phyloP scores from a whole-genome alignment of 495 filamentous ascomycete genomes.

The Aspergillus wentii region DNA sequence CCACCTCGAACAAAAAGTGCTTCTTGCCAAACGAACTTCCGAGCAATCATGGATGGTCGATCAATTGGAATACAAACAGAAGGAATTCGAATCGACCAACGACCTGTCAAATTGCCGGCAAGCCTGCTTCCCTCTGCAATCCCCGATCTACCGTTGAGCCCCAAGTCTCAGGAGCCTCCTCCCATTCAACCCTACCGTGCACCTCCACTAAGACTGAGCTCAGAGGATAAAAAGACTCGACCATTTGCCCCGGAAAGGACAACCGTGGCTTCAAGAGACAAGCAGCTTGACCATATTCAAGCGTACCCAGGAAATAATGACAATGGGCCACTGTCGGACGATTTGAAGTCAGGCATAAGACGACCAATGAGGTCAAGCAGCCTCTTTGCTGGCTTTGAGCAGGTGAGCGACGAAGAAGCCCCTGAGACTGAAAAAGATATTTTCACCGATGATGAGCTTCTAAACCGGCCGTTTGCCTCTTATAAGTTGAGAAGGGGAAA shows the following conservation, averaged over 20 bases:
- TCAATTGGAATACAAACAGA: slow-evolving; percentile 79
- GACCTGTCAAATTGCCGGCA: slow-evolving; percentile 66
- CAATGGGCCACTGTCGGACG: slow-evolving; percentile 64
- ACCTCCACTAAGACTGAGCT: slow-evolving; percentile 30
- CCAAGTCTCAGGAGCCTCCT: too few relatives aligned
- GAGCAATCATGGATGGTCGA: slow-evolving; percentile 26
- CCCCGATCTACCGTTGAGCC: slow-evolving; percentile 27
- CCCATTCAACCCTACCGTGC: slow-evolving; percentile 26
- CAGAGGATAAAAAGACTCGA: slow-evolving; percentile 14
- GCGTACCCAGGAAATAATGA: slow-evolving; percentile 80
- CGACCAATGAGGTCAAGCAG: slow-evolving; percentile 73
- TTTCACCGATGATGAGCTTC: slow-evolving; percentile 44
- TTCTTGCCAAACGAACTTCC: slow-evolving; percentile 47
- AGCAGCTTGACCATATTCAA: slow-evolving; percentile 46
- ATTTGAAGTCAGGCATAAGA: slow-evolving; percentile 52
- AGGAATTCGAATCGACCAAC: slow-evolving; percentile 72
- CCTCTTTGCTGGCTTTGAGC: slow-evolving; percentile 81
- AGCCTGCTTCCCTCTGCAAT: slow-evolving; percentile 71
- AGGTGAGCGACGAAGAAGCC: slow-evolving; percentile 47
- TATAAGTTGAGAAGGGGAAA: slow-evolving; percentile 40
- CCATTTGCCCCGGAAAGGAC: slow-evolving; percentile 14
- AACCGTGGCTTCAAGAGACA: slow-evolving; percentile 6
- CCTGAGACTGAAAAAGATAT: slow-evolving; percentile 34
- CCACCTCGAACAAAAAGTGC: slow-evolving; percentile 61
- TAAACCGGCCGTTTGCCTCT: slow-evolving; percentile 39